Conservation (phyloP, 495 filamentous ascomycete genomes). For the Daldinia concentrica region DNA sequence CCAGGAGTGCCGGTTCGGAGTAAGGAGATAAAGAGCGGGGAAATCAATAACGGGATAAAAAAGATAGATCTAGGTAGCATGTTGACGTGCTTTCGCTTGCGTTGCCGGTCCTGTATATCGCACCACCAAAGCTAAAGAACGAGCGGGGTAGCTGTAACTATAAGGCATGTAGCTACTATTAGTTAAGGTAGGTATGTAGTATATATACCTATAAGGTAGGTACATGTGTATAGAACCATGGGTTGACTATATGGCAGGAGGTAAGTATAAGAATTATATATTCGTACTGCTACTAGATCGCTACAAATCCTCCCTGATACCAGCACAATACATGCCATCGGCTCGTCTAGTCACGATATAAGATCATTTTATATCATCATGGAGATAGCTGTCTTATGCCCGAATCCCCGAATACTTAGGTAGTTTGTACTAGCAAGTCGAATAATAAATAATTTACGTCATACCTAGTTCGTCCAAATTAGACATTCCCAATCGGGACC, state of each 20-base stretch:
- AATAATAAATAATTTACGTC: not conserved
- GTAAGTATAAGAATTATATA: too few relatives aligned
- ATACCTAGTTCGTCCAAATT: not conserved
- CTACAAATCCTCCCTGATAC: not conserved
- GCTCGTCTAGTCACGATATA: not conserved
- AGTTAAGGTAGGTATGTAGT: not conserved
- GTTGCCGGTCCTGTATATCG: not conserved
- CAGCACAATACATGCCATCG: not conserved
- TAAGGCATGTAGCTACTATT: not conserved
- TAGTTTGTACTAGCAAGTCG: not conserved
- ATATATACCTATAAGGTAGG: not conserved
- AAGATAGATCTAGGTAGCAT: not conserved
- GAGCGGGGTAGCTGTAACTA: not conserved
- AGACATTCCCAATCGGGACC: slow-evolving; percentile 24
- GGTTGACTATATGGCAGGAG: too few relatives aligned
- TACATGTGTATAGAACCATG: too few relatives aligned
- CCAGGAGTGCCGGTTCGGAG: not conserved
- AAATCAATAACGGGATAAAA: slow-evolving; percentile 1
- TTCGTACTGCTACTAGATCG: too few relatives aligned
- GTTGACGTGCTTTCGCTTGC: slow-evolving; percentile 22
- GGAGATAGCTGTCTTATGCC: not conserved
- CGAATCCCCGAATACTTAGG: not conserved
- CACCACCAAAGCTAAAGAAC: not conserved
- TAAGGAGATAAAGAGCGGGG: slow-evolving; percentile 23
- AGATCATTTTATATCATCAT: not conserved